Conservation (phyloP, 2,329 filamentous ascomycete species). For the Colletotrichum ledebouriae region DNA sequence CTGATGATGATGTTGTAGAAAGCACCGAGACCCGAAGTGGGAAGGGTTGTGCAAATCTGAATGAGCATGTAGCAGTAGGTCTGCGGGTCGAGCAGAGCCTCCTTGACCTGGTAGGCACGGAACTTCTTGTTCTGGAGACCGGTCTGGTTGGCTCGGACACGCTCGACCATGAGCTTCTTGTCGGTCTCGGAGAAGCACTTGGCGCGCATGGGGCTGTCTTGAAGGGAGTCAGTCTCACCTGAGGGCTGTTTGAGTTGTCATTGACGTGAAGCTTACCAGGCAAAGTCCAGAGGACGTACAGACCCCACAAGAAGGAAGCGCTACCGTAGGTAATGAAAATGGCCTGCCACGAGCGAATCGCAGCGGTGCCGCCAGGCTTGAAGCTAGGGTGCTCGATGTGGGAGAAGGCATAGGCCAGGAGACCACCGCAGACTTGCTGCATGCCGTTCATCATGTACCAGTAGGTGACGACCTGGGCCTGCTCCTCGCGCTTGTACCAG, state of each 20-base stretch:
- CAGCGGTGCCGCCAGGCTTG: slow-evolving; percentile 42
- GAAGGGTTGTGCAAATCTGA: slow-evolving; percentile 44
- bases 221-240: slow-evolving; percentile 48
- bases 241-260: slow-evolving; percentile 62
- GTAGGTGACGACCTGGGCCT: slow-evolving; percentile 41
- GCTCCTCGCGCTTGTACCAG: slow-evolving; percentile 55
- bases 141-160: slow-evolving; percentile 54
- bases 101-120: slow-evolving; percentile 34
- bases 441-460: slow-evolving; percentile 53
- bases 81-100: slow-evolving; percentile 24
- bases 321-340: slow-evolving; percentile 58
- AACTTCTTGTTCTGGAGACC: slow-evolving; percentile 41
- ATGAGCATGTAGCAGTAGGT: slow-evolving; percentile 33
- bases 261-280: slow-evolving; percentile 54
- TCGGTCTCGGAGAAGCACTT: slow-evolving; percentile 49
- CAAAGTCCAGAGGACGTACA: slow-evolving; percentile 56
- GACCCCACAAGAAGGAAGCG: slow-evolving; percentile 51
- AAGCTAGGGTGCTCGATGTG: slow-evolving; percentile 46
- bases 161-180: slow-evolving; percentile 54
- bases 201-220: slow-evolving; percentile 48
- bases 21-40: slow-evolving; percentile 45
- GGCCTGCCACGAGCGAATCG: slow-evolving; percentile 55
- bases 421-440: slow-evolving; percentile 55
- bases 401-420: slow-evolving; percentile 54
- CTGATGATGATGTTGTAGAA: slow-evolving; percentile 47